Percentiles rank a stretch among this genome's conserved stretches.
Conservation (phyloP, 805 yeast species). For the Ogataea salicorniae region DNA sequence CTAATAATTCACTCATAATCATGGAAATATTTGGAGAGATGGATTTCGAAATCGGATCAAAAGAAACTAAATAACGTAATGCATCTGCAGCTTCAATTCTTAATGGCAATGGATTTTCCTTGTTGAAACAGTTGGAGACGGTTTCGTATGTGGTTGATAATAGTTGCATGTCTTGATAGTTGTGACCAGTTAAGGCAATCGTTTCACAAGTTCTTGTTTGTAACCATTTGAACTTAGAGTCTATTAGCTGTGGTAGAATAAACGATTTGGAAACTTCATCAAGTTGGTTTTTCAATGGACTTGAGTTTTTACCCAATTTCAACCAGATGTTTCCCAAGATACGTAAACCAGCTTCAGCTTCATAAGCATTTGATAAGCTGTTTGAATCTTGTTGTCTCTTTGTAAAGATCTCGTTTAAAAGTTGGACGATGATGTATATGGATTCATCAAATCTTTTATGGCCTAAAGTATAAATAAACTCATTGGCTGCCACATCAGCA, state of each 20-base stretch:
- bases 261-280: constrained; percentile 55
- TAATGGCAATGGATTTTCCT: constrained; percentile 40
- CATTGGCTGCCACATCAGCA: constrained; percentile 46
- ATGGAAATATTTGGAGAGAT: constrained; percentile 60
- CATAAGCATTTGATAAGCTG: constrained; percentile 40
- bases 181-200: constrained; percentile 29
- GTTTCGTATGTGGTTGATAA: constrained; percentile 32
- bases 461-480: constrained; percentile 29
- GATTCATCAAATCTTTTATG: constrained; percentile 30
- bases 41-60: constrained; percentile 47
- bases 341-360: constrained; percentile 71
- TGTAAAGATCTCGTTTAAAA: constrained; percentile 45
- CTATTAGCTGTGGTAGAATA: constrained; percentile 60
- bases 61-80: constrained; percentile 36
- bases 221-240: constrained; percentile 52
- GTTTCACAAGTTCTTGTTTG: constrained; percentile 67
- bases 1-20: constrained; percentile 70
- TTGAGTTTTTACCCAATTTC: constrained; percentile 43
- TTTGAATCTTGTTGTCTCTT: constrained; percentile 27
- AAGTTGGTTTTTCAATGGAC: constrained; percentile 54
- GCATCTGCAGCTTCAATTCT: constrained; percentile 51
- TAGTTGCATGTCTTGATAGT: constrained; percentile 23
- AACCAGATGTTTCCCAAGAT: constrained; percentile 65
- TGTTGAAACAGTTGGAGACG: constrained; percentile 32
- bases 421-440: constrained; percentile 46